phyloP scores from a whole-genome alignment of 805 yeast genomes.

The Ogataea salicorniae region DNA sequence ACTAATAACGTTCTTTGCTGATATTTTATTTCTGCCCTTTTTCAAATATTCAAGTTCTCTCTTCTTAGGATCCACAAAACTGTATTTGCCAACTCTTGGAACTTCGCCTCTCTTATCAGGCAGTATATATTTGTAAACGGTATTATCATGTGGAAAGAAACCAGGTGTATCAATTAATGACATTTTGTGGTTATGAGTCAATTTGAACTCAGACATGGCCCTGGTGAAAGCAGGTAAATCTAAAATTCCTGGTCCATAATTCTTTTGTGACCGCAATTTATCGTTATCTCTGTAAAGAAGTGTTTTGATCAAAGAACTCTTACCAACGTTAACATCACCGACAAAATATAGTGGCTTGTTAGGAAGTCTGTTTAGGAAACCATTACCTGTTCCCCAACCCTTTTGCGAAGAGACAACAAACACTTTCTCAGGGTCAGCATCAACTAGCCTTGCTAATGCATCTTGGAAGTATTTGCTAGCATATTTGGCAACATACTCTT shows the following conservation, averaged over 20 bases:
- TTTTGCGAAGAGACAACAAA: slow-evolving; percentile 44
- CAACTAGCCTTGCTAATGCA: slow-evolving; percentile 26
- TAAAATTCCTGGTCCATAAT: slow-evolving; percentile 42
- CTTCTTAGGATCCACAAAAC: slow-evolving; percentile 4
- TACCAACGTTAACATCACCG: slow-evolving; percentile 69
- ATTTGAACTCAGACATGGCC: slow-evolving; percentile 36
- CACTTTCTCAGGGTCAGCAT: slow-evolving; percentile 33
- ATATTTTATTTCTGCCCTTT: slow-evolving; percentile 6
- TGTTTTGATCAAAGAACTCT: slow-evolving; percentile 53
- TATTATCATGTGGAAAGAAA: slow-evolving; percentile 27
- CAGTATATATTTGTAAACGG: slow-evolving; percentile 27
- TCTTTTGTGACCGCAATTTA: slow-evolving; percentile 20
- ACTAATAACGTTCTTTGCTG: slow-evolving; percentile 29
- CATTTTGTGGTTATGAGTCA: slow-evolving; percentile 19
- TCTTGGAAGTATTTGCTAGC: slow-evolving; percentile 30
- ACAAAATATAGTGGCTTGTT: slow-evolving; percentile 42
- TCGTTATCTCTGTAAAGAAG: slow-evolving; percentile 25
- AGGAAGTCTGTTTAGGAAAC: slow-evolving; percentile 35
- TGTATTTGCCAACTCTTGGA: slow-evolving; percentile 4
- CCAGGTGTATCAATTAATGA: slow-evolving; percentile 45
- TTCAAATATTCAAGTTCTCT: slow-evolving; percentile 1
- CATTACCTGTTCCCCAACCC: slow-evolving; percentile 44
- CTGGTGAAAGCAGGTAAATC: slow-evolving; percentile 71
- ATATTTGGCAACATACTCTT: slow-evolving; percentile 17
- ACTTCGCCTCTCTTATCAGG: slow-evolving; percentile 4